Conservation (phyloP, 2,329 filamentous ascomycete genomes). For the Rutstroemia sp. region DNA sequence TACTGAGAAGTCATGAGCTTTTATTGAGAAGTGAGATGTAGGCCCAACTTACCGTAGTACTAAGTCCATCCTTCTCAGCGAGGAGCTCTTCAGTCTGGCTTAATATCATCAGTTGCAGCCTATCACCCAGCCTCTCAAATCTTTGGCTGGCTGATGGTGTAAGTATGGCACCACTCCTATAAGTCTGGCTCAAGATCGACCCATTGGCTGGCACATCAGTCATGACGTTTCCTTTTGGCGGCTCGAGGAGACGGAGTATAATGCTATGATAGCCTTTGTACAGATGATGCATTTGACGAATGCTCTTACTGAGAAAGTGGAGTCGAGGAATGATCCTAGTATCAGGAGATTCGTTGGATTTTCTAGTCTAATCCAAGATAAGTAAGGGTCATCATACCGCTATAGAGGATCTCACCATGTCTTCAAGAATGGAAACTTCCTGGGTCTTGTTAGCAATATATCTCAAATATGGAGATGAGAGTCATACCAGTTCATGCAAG, state of each 20-base stretch:
- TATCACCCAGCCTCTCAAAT: conserved; percentile 52
- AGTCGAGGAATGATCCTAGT: conserved; percentile 48
- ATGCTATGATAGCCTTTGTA: conserved; percentile 54
- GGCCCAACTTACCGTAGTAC: conserved; percentile 47
- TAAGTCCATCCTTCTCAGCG: conserved; percentile 62
- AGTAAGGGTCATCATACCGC: background rate
- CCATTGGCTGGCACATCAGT: conserved; percentile 27
- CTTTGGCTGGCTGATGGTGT: conserved; percentile 44
- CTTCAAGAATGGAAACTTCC: conserved; percentile 23
- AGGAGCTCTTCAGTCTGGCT: conserved; percentile 56
- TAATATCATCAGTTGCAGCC: conserved; percentile 52
- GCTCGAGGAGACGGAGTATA: conserved; percentile 46
- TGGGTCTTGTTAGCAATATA: conserved; percentile 4
- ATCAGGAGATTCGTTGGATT: conserved; percentile 34
- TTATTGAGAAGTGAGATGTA: background rate
- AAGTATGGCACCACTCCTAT: conserved; percentile 26
- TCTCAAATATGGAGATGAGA: background rate
- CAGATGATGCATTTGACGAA: conserved; percentile 52
- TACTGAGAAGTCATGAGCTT: conserved; percentile 42
- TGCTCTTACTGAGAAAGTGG: conserved; percentile 52
- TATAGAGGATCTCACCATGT: conserved; percentile 17
- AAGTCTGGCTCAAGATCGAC: background rate
- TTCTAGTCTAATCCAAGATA: conserved; percentile 25
- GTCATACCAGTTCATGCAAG: conserved; percentile 42
- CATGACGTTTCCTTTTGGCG: conserved; percentile 24